phyloP scores from a whole-genome alignment of 495 filamentous ascomycete genomes.

The Hyphodiscus hymeniophilus region DNA sequence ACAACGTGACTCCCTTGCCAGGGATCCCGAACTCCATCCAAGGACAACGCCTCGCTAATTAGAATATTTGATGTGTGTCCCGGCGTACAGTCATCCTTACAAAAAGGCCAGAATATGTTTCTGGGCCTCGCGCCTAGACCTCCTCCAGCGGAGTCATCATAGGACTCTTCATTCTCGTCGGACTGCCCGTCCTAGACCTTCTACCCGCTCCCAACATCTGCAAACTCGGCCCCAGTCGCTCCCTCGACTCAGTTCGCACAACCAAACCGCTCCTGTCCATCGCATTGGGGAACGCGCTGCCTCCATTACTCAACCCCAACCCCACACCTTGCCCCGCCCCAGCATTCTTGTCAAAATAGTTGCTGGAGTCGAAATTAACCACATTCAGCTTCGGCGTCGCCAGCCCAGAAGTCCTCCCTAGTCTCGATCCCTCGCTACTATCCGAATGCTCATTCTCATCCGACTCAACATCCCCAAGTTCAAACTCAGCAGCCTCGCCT shows the following conservation, averaged over 20 bases:
- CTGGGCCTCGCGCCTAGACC: too few species aligned
- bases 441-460: constrained; percentile 43
- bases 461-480: constrained; percentile 57
- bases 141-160: constrained; percentile 32
- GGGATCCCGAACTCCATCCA: background rate
- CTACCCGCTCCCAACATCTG: constrained; percentile 41
- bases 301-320: constrained; percentile 16
- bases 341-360: constrained; percentile 28
- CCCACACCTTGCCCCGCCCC: constrained; percentile 8
- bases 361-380: constrained; percentile 30
- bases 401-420: constrained; percentile 50
- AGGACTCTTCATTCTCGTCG: constrained; percentile 58
- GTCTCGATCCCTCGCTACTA: constrained; percentile 40
- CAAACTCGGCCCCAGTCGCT: constrained; percentile 37
- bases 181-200: constrained; percentile 55
- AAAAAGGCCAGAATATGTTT: too few species aligned
- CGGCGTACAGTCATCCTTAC: too few species aligned
- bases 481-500: constrained; percentile 58
- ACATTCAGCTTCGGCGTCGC: constrained; percentile 60
- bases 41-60: constrained; percentile 19
- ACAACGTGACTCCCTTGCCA: background rate
- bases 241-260: constrained; percentile 72
- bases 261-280: constrained; percentile 70
- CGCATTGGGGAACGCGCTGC: constrained; percentile 26
- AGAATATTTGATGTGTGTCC: too few species aligned